Percentiles rank a stretch among this genome's conserved stretches.
Conservation (phyloP, 768 basidiomycete species). For the Hypholoma fasciculare region DNA sequence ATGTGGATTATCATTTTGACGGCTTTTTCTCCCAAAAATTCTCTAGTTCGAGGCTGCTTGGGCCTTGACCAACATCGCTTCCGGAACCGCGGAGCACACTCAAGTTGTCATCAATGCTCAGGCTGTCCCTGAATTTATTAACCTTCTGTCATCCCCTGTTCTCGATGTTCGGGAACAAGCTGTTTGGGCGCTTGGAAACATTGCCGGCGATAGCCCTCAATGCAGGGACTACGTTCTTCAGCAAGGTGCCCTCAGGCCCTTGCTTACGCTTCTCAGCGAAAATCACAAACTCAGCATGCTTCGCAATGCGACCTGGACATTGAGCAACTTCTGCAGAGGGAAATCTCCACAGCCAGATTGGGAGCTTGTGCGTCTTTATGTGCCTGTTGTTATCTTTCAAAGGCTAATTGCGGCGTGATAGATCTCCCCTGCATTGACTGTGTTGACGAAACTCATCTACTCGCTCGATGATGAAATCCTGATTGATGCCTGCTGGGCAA, state of each 20-base stretch:
- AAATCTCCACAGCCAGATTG: conserved; percentile 98
- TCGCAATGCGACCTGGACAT: conserved; percentile 97
- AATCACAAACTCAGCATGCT: conserved; percentile 99
- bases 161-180: conserved; percentile 98
- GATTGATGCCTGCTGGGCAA: conserved; percentile 99
- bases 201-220: conserved; percentile 96
- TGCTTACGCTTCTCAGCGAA: conserved; percentile 87
- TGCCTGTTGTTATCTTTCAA: not conserved
- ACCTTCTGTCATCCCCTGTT: conserved; percentile 90
- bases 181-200: conserved; percentile 99
- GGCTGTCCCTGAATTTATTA: conserved; percentile 97
- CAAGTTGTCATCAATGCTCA: conserved; percentile 95
- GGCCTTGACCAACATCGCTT: conserved; percentile 98
- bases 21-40: conserved; percentile 1
- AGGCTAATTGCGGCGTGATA: conserved; percentile 33
- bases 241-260: conserved; percentile 90
- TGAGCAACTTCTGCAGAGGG: conserved; percentile 99
- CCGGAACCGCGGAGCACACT: conserved; percentile 97
- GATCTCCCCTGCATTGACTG: conserved; percentile 97
- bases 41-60: conserved; percentile 93
- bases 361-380: conserved; percentile 70
- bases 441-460: conserved; percentile 97
- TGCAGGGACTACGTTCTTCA: conserved; percentile 97
- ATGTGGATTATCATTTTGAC: conserved; percentile 5
- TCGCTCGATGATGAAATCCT: conserved; percentile 98